phyloP scores from a whole-genome alignment of 2,329 filamentous ascomycete genomes.

The Fusarium sp. region DNA sequence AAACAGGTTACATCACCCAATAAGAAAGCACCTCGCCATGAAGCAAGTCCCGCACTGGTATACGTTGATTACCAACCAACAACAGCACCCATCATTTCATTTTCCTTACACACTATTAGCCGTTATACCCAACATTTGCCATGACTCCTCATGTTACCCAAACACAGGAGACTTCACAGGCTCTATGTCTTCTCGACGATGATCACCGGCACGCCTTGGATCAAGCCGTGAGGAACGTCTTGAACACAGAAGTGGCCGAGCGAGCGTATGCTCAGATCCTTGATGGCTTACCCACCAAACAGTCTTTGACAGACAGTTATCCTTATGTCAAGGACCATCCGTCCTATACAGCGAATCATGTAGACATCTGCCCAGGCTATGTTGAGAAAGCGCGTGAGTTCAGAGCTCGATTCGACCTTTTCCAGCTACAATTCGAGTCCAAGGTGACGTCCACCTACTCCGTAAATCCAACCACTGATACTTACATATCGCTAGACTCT shows the following conservation, averaged over 20 bases:
- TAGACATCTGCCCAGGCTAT: slow-evolving; percentile 8
- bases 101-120: too few species aligned
- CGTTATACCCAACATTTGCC: too few species aligned
- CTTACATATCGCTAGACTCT: background rate
- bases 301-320: background rate
- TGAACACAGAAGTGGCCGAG: slow-evolving; percentile 11
- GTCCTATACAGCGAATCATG: too few species aligned
- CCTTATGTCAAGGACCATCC: background rate
- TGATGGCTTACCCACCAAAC: slow-evolving; percentile 15
- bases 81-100: too few species aligned
- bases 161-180: background rate
- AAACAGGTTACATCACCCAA: too few species aligned
- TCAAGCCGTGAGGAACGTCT: background rate
- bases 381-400: slow-evolving; percentile 9
- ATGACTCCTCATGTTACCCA: background rate
- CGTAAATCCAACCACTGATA: too few species aligned
- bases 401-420: background rate
- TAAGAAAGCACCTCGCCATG: too few species aligned
- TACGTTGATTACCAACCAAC: too few species aligned
- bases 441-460: background rate
- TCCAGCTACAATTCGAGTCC: accelerated
- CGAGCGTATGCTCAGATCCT: slow-evolving; percentile 13
- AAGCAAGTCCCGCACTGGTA: too few species aligned
- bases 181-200: background rate
- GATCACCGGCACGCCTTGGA: background rate